These are phyloP conservation scores for Termitomyces titanicus DNA, from an alignment of 768 basidiomycete genomes.

Conservation along the genomic window DNA sequence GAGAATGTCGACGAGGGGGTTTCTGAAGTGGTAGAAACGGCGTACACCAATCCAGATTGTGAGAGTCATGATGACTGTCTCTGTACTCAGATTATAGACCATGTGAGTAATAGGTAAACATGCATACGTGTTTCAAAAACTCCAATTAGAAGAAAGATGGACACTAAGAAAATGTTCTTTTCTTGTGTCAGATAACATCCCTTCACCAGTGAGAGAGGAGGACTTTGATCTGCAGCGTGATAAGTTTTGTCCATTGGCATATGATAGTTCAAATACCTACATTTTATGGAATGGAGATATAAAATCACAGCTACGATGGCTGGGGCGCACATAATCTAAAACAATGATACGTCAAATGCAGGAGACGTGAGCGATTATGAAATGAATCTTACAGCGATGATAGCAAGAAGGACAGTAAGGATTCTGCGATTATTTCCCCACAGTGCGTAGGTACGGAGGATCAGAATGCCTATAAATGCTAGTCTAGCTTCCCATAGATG, in stretches of 20 bases:
- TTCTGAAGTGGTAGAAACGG: not conserved
- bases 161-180: constrained; percentile 1
- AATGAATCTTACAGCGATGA: constrained; percentile 9
- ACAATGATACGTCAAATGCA: not conserved
- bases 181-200: constrained; percentile 13
- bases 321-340: constrained; percentile 1
- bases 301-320: not conserved
- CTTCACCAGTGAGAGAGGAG: constrained; percentile 6
- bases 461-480: constrained; percentile 9
- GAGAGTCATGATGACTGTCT: too few relatives aligned
- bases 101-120: not conserved
- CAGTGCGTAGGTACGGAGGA: constrained; percentile 19
- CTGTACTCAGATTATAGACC: not conserved
- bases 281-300: constrained; percentile 8
- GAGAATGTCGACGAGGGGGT: not conserved
- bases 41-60: too few relatives aligned
- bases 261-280: too few relatives aligned
- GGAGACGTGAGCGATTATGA: not conserved
- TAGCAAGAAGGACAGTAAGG: not conserved
- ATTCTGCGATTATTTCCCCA: too few relatives aligned
- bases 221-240: constrained; percentile 1
- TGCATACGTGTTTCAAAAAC: too few relatives aligned
- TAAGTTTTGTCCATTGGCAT: not conserved
- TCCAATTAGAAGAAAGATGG: not conserved
- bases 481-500: not conserved